Base-by-base conservation (phyloP, 1,139 yeast genomes). In the Tardiomyces digboiensis region DNA sequence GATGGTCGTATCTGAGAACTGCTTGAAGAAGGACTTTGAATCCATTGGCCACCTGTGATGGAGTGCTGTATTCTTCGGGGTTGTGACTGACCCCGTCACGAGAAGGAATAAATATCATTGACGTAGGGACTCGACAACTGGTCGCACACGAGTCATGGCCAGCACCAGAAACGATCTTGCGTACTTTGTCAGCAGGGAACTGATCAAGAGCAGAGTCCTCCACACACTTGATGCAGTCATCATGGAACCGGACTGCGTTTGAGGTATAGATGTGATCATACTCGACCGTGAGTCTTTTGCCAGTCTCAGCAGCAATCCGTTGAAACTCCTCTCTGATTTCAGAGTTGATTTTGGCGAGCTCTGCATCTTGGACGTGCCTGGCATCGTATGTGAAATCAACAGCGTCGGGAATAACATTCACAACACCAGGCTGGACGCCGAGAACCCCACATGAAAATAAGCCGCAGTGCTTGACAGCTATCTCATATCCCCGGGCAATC, bases 31-130 rank as follows among this genome's bases (percentile, higher is more conserved):
- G 65, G 1, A 78, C 80, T 52, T 70, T 62, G 47, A 78, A 76
- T 0, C 88, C 88, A 39, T 71, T 70, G 29, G 72, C 77, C 13
- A 78, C 70, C 47, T 81, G 77, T 51, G 79, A 78, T 5, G 85
- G 85, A 0, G 75, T 68, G 12, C 80, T 70, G 54, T 76, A 80
- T 55, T 82, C 89, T 43, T 70, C 74, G 7, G 82, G 83, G 57
- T 78, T 79, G 60, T 82, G 88, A 21, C 81, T 74, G 38, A 82
- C 68, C n/a, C 88, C 88, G 56, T 78, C 80, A 53, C 66, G 74
- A 23, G 83, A 75, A 7, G 89, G 88, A 54, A 80, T 78, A 59
- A 82, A 82, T 22, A 82, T 75, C 88, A 82, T 82, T 1, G 85
- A 75, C 0, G 88, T 80, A 21, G 89, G 88, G 33, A 76, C 72